Evolutionary conservation across 2,329 filamentous ascomycete genomes (phyloP), one percentile per base, ranked within the genome.

Genomic region (Dactylellina leptospora): DNA sequence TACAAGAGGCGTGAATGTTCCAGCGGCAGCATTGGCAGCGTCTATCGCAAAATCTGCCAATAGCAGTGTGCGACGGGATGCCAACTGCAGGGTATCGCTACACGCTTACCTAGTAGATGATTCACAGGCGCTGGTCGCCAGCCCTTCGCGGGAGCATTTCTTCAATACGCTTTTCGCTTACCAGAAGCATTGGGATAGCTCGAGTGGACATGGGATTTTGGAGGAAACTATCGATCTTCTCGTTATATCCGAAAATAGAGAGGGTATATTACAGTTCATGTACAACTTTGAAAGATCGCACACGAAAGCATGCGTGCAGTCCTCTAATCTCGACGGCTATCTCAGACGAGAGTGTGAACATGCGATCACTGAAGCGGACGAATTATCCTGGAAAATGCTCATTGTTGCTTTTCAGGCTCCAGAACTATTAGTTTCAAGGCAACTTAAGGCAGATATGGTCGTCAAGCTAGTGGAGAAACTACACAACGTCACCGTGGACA

Each of bases 101-200:
- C 86, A 89, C 74, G 75, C 77, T 0, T 82, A 82, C 40, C 77
- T 88, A 0, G 75, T 82, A 0, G 77, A 79, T 0, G 79, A 79
- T 22, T 82, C 68, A n/a, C 68, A 55, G 9, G 48, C n/a, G 10
- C 25, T 72, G 8, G 68, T 72, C 8, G 68, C 68, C 10, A 72
- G 59, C 16, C 68, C 68, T n/a, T 58, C 68, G 13, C 53, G 68
- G 27, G 68, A 64, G 16, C 40, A 72, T 33, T 72, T 72, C 28
- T 72, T 72, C 53, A 63, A 72, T 50, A 64, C 68, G 2, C 45
- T 72, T 13, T 72, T 72, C 13, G 59, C 68, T 3, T 72, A 72
- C 23, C 68, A 72, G 18, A 72, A 72, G 25, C 45, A 64, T 25
- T 72, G 68, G 68, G 68, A 72, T 48, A 53, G 45, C 28, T 72